Evolutionary conservation across 352 stramenopile species (phyloP).

Genomic region (Hyaloperonospora brassicae): DNA sequence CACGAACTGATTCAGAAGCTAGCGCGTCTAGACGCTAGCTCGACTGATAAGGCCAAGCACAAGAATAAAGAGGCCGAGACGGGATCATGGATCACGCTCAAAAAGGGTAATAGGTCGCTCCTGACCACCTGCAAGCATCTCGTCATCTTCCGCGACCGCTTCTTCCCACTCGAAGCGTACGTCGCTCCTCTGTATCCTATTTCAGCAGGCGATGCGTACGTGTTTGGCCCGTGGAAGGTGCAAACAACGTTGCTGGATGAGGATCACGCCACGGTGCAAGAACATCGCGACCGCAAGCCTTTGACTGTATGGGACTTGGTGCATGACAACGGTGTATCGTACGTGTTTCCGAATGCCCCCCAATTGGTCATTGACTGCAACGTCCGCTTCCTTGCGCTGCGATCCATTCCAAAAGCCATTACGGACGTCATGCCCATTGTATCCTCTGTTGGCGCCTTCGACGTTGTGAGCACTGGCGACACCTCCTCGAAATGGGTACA

Average conservation of each 20-base stretch:
- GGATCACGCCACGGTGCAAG: constrained; percentile 18
- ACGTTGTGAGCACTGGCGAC: constrained; percentile 6
- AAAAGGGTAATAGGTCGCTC: constrained; percentile 77
- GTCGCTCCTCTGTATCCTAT: constrained; percentile 18
- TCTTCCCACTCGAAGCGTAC: constrained; percentile 41
- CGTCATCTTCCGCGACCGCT: constrained; percentile 73
- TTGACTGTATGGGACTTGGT: constrained; percentile 60
- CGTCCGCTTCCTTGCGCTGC: constrained; percentile 42
- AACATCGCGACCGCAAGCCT: constrained; percentile 23
- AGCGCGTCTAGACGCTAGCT: constrained; percentile 29
- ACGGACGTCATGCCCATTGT: constrained; percentile 72
- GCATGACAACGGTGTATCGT: constrained; percentile 35
- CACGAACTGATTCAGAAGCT: constrained; percentile 71
- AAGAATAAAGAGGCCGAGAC: constrained; percentile 35
- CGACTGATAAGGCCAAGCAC: constrained; percentile 23
- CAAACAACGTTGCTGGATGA: constrained; percentile 27
- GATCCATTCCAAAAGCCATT: constrained; percentile 58
- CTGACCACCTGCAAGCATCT: constrained; percentile 54
- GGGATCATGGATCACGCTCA: constrained; percentile 76
- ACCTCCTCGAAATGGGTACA: constrained; percentile 33
- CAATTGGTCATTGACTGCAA: constrained; percentile 52
- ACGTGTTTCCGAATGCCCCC: constrained; percentile 50
- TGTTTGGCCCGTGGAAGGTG: constrained; percentile 54
- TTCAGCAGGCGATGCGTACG: constrained; percentile 30
- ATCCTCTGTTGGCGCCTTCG: constrained; percentile 33